Evolutionary conservation across 1,284 basidiomycete species (phyloP).

Genomic region (Trametes hirsuta): DNA sequence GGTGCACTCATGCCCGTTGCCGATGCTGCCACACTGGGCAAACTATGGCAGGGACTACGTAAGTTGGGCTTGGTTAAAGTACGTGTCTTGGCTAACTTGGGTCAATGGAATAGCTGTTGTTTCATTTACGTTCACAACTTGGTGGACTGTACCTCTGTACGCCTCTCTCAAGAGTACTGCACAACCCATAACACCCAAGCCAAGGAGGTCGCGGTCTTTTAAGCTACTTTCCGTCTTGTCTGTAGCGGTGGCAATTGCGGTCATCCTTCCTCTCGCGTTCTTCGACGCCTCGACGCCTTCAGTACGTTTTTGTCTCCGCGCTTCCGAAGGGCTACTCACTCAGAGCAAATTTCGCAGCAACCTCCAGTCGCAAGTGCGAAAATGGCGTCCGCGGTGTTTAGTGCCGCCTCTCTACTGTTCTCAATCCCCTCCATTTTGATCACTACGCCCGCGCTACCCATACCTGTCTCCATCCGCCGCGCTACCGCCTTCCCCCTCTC

Average conservation of each 20-base stretch:
- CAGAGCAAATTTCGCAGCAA: slow-evolving; percentile 26
- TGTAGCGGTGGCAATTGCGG: slow-evolving; percentile 47
- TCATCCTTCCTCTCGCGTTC: slow-evolving; percentile 63
- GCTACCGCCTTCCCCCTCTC: slow-evolving; percentile 52
- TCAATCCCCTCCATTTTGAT: slow-evolving; percentile 64
- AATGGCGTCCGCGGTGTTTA: slow-evolving; percentile 45
- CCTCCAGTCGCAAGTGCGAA: slow-evolving; percentile 30
- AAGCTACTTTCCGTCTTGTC: slow-evolving; percentile 57
- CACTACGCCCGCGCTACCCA: slow-evolving; percentile 52
- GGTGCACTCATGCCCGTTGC: slow-evolving; percentile 43
- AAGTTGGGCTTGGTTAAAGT: slow-evolving; percentile 32
- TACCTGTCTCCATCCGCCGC: slow-evolving; percentile 47
- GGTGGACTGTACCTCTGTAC: slow-evolving; percentile 66
- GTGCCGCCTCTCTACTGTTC: slow-evolving; percentile 56
- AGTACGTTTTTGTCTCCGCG: slow-evolving; percentile 37
- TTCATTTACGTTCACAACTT: slow-evolving; percentile 67
- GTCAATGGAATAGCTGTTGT: slow-evolving; percentile 43
- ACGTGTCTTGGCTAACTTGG: not conserved
- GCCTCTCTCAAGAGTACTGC: slow-evolving; percentile 54
- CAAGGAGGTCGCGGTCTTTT: slow-evolving; percentile 57
- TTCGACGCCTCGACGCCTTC: slow-evolving; percentile 48
- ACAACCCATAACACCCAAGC: slow-evolving; percentile 44
- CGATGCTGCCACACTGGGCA: slow-evolving; percentile 46
- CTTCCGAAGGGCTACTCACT: not conserved
- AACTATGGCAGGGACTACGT: slow-evolving; percentile 69